Base-by-base conservation (phyloP, 129 eudicot species). In the Pseudognaphalium luteoalbum region DNA sequence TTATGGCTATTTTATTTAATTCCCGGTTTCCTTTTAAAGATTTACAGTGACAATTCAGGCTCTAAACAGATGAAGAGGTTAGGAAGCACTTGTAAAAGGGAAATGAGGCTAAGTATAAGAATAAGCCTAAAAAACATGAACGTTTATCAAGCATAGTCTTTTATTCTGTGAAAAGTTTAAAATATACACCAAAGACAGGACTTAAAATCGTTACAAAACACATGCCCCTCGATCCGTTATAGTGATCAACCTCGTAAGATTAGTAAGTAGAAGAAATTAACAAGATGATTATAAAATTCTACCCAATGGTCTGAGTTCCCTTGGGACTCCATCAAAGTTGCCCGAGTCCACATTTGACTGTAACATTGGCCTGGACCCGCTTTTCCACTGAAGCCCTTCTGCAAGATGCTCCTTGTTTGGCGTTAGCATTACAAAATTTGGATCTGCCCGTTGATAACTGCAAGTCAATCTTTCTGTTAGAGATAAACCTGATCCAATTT, bases 361-460 rank as follows among this genome's bases (percentile, higher is more conserved):
- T 3, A 88, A 71, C 74, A 91, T 57, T 8, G 91, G 91, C 39
- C 88, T 83, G 58, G 82, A 74, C 41, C 97, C 93, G 10, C 59
- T 81, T 79, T 91, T 84, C 93, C 97, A 91, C 34, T 86, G 88
- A 34, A 84, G 76, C 30, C 93, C 91, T 67, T 88, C 94, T 1
- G 94, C 97, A 34, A 88, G 70, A 77, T 91, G 97, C 88, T 91
- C 97, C 84, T 86, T 91, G 86, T 64, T 88, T 62, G 97, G 93
- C 50, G 88, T 88, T 79, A 91, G 90, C 97, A 91, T 91, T 54
- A 88, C 87, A 75, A 80, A 91, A 72, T 91, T 91, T 15, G 94
- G 93, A 81, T 91, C 97, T 19, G 94, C 97, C 80, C 97, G 84
- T 61, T 91, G 87, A 63, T 91, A 91, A 77, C 94, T 91, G 91